A percentile compares a stretch with the other conserved stretches of the same genome.
Evolutionary conservation across 1,139 yeast genomes (phyloP).

Genomic region (Candida buenavistaensis): DNA sequence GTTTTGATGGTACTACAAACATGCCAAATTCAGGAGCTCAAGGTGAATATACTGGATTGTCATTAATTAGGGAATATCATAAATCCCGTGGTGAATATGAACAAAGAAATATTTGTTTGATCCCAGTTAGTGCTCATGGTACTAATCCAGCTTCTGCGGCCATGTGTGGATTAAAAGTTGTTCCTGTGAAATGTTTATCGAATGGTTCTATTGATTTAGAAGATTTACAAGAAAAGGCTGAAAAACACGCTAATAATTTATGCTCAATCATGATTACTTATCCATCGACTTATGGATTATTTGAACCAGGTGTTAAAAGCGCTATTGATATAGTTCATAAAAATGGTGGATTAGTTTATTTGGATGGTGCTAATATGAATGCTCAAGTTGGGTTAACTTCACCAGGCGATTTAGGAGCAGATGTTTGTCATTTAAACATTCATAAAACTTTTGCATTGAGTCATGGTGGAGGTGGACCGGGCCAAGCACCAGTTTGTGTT

Average conservation of each 20-base stretch:
- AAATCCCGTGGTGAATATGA: conserved; percentile 66
- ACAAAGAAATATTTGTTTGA: conserved; percentile 81
- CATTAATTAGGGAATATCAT: conserved; percentile 80
- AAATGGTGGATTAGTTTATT: conserved; percentile 91
- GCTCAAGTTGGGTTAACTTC: conserved; percentile 97
- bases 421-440: conserved; percentile 93
- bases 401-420: conserved; percentile 98
- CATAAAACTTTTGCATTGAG: conserved; percentile 98
- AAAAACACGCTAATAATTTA: conserved; percentile 62
- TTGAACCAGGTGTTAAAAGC: conserved; percentile 84
- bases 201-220: conserved; percentile 84
- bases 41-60: conserved; percentile 94
- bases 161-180: conserved; percentile 93
- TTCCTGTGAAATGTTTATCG: conserved; percentile 81
- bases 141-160: conserved; percentile 99
- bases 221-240: conserved; percentile 76
- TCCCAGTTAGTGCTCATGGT: conserved; percentile 97
- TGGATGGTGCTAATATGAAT: conserved; percentile 99
- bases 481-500: conserved; percentile 98
- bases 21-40: conserved; percentile 99
- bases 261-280: conserved; percentile 96
- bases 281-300: conserved; percentile 95
- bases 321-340: conserved; percentile 84
- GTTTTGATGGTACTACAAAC: conserved; percentile 84
- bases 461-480: conserved; percentile 99